A percentile compares a stretch with the other conserved stretches of the same genome.
phyloP scores from a whole-genome alignment of 1,284 basidiomycete species.

The Coniferiporia sulphurascens region DNA sequence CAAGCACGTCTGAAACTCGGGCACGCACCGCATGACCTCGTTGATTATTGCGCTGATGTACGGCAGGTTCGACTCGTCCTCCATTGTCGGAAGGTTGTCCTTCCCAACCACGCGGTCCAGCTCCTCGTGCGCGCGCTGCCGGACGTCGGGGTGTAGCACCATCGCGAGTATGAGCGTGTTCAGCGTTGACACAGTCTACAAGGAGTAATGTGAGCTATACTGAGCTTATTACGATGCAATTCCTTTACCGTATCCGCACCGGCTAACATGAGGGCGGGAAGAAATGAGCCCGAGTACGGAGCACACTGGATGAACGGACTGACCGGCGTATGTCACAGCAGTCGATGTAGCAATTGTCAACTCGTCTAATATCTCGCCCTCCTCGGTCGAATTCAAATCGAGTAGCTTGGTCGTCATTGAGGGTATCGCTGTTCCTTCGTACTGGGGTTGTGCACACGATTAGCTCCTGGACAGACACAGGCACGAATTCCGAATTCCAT shows the following conservation, averaged over 20 bases:
- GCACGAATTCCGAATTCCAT: not conserved
- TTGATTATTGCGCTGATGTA: conserved; percentile 20
- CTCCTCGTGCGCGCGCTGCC: conserved; percentile 18
- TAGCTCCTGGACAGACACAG: not conserved
- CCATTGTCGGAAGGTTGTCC: conserved; percentile 19
- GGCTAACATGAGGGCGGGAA: not conserved
- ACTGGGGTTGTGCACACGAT: not conserved
- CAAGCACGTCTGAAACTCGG: not conserved
- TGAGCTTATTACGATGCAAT: not conserved
- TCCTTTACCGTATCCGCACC: not conserved
- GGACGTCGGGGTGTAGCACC: conserved; percentile 16
- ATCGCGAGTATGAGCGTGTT: conserved; percentile 18
- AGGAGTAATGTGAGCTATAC: not conserved
- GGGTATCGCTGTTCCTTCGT: conserved; percentile 6
- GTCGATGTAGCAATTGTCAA: too few relatives aligned
- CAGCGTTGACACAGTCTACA: conserved; percentile 12
- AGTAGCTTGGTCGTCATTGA: conserved; percentile 14
- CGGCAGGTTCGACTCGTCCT: conserved; percentile 22
- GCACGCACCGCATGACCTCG: conserved; percentile 11
- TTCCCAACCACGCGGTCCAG: conserved; percentile 21
- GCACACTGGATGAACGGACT: not conserved
- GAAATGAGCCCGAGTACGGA: not conserved
- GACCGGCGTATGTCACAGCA: too few relatives aligned
- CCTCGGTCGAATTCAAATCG: not conserved
- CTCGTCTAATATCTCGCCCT: too few relatives aligned